Base-by-base conservation (phyloP, 768 basidiomycete species). In the Pisolithus tinctorius region DNA sequence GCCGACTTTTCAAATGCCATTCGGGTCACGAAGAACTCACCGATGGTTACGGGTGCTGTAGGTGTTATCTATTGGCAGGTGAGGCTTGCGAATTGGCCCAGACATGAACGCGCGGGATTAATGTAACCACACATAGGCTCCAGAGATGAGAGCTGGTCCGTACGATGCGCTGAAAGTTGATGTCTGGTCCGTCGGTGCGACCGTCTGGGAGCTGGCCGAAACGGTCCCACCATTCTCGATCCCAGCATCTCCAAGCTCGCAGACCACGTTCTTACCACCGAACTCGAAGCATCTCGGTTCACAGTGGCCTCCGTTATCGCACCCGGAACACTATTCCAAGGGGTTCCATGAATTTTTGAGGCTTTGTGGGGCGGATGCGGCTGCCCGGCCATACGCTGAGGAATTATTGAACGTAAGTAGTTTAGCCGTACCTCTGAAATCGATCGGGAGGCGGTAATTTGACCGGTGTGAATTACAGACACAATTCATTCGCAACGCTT, bases 1-100 rank as follows among this genome's bases (percentile, higher is more conserved):
- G 88, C 86, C 55, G 90, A 93, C 66, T 92, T 93, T 66, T 88
- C 88, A 2, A 84, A 75, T 51, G 88, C 88, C 16, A 75, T 88
- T 14, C 76, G 74, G 56, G 78, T 88, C 11, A 61, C 78, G 11
- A 64, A 64, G n/a, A 73, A 76, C 9, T 66, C 72, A 0, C 77
- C 84, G 3, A 74, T 72, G 55, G 70, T 74, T 16, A 73, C 71
- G 16, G 87, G 88, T 31, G 63, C 67, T 23, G 86, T 80, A 3
- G 88, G 88, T 6, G 87, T 91, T 17, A 63, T 81, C 17, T 90
- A 83, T 69, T 92, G 88, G 88, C 88, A 90, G 76, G 82, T 76
- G 51, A 55, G 77, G 26, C 56, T 1, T 36, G 4, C 16, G 16
- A 23, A 43, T 45, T 44, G 29, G 50, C 17, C 17, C 17, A 31